Percentiles rank a stretch among this genome's conserved stretches.
Evolutionary conservation across 768 basidiomycete genomes (phyloP).

Genomic region (Pleurotus sapidus): DNA sequence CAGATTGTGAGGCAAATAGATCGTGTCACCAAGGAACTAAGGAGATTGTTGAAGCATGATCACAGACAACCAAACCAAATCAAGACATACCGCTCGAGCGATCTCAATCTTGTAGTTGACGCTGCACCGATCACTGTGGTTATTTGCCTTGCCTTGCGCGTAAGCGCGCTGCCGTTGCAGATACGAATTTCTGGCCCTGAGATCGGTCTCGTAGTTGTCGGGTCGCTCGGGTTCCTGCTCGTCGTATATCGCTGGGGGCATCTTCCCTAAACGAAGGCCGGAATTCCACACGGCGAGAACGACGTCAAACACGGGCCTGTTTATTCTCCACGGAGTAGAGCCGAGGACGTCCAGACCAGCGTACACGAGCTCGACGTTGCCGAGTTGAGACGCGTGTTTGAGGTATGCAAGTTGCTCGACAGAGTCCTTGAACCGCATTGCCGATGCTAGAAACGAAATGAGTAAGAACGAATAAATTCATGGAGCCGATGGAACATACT

Average conservation of each 20-base stretch:
- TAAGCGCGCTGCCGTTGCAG: conserved; percentile 53
- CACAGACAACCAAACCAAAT: not conserved
- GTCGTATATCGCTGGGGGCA: conserved; percentile 74
- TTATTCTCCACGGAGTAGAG: conserved; percentile 88
- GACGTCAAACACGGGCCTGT: conserved; percentile 71
- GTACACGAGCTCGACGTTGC: conserved; percentile 81
- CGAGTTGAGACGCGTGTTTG: conserved; percentile 64
- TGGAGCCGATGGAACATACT: conserved; percentile 39
- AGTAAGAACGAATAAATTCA: not conserved
- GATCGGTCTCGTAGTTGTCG: conserved; percentile 42
- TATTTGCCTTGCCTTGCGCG: conserved; percentile 63
- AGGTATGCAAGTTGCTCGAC: conserved; percentile 82
- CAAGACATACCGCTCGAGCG: conserved; percentile 71
- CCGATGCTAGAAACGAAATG: conserved; percentile 39
- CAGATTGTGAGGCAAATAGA: conserved; percentile 94
- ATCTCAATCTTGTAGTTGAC: conserved; percentile 98
- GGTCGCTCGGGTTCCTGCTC: conserved; percentile 60
- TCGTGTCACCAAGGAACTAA: conserved; percentile 81
- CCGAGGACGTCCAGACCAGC: conserved; percentile 90
- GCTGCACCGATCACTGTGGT: conserved; percentile 89
- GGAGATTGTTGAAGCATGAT: conserved; percentile 4
- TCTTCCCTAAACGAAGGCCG: conserved; percentile 77
- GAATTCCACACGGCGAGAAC: conserved; percentile 80
- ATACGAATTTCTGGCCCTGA: conserved; percentile 51
- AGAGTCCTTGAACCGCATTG: conserved; percentile 93